A percentile compares a stretch with the other conserved stretches of the same genome.
Conservation (phyloP, 2,329 filamentous ascomycete species). For the Talaromyces funiculosus region DNA sequence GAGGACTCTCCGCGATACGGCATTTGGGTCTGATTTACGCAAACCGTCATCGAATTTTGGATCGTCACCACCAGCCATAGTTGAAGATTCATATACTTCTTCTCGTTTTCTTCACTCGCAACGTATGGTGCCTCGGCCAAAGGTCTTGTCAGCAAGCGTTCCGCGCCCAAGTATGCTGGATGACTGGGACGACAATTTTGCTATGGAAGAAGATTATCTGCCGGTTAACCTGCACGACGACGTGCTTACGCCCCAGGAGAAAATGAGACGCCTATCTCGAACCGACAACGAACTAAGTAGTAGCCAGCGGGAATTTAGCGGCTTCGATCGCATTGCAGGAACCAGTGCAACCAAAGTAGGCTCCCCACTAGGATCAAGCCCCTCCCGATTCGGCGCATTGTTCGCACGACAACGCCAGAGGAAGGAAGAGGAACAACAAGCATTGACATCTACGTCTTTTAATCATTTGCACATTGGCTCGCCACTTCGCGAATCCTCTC, state of each 20-base stretch:
- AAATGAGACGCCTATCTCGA: conserved; percentile 54
- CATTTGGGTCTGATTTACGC: conserved; percentile 65
- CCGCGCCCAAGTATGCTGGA: conserved; percentile 48
- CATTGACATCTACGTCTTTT: conserved; percentile 39
- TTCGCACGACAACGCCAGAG: conserved; percentile 51
- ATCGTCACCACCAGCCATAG: conserved; percentile 51
- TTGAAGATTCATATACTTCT: conserved; percentile 59
- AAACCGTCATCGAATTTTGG: conserved; percentile 49
- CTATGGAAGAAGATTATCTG: conserved; percentile 84
- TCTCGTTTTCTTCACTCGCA: conserved; percentile 60
- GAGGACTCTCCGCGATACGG: conserved; percentile 59
- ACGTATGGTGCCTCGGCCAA: conserved; percentile 52
- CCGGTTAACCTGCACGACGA: conserved; percentile 64
- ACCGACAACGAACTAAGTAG: conserved; percentile 49
- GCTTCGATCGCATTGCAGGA: conserved; percentile 44
- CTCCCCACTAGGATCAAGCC: conserved; percentile 54
- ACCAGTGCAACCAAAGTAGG: conserved; percentile 47
- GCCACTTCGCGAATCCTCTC: conserved; percentile 57
- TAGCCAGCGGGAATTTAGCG: conserved; percentile 45
- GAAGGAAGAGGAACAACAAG: conserved; percentile 45
- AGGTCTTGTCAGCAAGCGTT: conserved; percentile 58
- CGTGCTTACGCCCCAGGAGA: conserved; percentile 57
- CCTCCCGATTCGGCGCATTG: conserved; percentile 56
- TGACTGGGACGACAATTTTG: conserved; percentile 60
- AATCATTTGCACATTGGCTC: conserved; percentile 55